Conservation (phyloP, 352 stramenopile genomes). For the Globisporangium nagaii region DNA sequence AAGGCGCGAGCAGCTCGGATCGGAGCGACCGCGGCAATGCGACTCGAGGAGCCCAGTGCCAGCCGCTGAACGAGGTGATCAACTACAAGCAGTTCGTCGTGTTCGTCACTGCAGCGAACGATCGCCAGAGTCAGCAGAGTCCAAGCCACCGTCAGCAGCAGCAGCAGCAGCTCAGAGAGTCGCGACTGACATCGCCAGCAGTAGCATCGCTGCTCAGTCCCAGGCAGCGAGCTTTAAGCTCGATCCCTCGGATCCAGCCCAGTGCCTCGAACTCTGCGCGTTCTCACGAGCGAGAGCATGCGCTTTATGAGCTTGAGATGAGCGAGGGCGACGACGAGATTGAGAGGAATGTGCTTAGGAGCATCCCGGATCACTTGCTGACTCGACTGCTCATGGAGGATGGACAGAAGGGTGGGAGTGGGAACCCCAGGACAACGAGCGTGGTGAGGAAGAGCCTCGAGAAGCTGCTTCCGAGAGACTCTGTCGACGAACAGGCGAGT, state of each 20-base stretch:
- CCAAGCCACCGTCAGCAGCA: constrained; percentile 1
- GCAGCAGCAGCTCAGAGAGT: neutral
- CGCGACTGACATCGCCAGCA: neutral
- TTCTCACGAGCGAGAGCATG: neutral
- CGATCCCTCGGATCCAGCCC: neutral
- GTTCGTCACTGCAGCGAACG: constrained; percentile 54
- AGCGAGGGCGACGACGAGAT: constrained; percentile 9
- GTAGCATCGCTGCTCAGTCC: neutral
- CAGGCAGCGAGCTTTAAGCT: neutral
- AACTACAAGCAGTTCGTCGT: constrained; percentile 75
- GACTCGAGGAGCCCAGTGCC: constrained; percentile 4
- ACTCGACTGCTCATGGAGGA: constrained; percentile 17
- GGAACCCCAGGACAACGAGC: neutral
- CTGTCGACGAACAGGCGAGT: constrained; percentile 22
- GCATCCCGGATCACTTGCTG: constrained; percentile 18
- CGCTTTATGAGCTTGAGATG: constrained; percentile 1
- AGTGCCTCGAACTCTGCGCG: neutral
- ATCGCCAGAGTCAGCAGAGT: constrained; percentile 18
- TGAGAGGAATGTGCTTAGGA: constrained; percentile 18
- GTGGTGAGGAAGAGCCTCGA: constrained; percentile 32
- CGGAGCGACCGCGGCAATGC: neutral
- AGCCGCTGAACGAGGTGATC: constrained; percentile 55
- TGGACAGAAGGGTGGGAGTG: neutral
- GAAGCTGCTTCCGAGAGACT: constrained; percentile 18
- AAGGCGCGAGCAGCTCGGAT: neutral